Evolutionary conservation across 371 early-diverging fungal genomes (phyloP).

Genomic region (Zopfochytrium polystomum): DNA sequence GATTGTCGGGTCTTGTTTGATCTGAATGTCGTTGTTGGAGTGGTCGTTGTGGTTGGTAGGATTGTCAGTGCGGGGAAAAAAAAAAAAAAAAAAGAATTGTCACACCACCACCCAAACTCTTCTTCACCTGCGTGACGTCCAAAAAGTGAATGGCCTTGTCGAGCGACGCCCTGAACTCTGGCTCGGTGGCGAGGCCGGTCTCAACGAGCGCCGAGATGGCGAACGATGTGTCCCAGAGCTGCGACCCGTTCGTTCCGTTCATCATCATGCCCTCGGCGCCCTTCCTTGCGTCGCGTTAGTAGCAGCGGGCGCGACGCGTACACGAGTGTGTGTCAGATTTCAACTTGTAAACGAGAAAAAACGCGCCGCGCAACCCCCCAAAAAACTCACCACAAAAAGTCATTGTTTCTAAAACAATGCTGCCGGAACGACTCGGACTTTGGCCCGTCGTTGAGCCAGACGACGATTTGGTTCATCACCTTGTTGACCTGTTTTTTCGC

Average conservation of each 20-base stretch:
- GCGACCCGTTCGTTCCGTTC: conserved; percentile 97
- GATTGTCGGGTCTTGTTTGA: conserved; percentile 65
- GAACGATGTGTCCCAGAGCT: conserved; percentile 95
- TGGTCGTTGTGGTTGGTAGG: background rate
- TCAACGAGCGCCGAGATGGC: conserved; percentile 77
- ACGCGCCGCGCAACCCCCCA: too few species aligned
- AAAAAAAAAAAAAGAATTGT: too few species aligned
- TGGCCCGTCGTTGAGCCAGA: conserved; percentile 82
- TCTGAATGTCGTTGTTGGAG: conserved; percentile 37
- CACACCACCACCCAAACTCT: too few species aligned
- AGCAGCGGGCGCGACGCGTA: too few species aligned
- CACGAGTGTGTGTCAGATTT: too few species aligned
- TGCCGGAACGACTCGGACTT: conserved; percentile 70
- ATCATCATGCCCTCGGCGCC: conserved; percentile 89
- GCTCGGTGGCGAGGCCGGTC: conserved; percentile 65
- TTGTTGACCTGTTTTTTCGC: conserved; percentile 84
- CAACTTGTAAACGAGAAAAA: too few species aligned
- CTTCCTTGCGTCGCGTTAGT: conserved; percentile 56
- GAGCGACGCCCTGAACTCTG: conserved; percentile 67
- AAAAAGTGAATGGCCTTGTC: conserved; percentile 73
- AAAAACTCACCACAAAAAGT: conserved; percentile 77
- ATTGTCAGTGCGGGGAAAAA: background rate
- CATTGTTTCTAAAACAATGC: conserved; percentile 70
- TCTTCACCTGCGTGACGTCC: conserved; percentile 78
- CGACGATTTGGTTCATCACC: conserved; percentile 82